Base-by-base conservation (phyloP, 345 rosid genomes). In the Ricinus communis region DNA sequence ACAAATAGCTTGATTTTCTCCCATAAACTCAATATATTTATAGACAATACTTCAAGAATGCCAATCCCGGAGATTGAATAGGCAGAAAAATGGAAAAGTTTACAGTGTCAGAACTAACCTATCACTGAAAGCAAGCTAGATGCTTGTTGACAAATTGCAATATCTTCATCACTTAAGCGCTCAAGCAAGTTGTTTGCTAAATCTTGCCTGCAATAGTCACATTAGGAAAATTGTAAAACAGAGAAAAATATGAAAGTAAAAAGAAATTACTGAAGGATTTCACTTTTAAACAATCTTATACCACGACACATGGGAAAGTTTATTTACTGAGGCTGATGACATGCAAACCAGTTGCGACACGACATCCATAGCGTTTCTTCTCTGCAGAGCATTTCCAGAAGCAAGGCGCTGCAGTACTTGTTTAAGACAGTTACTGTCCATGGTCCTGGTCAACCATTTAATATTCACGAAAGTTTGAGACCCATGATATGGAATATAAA, bases 341-440 rank as follows among this genome's bases (percentile, higher is more conserved):
- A 84, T 74, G 21, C 46, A 69, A 68, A 86, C 59, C 70, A 93
- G 72, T 65, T 90, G 87, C 22, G 91, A 88, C 77, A 93, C 76
- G 68, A 89, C 90, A 77, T 91, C 98, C 78, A 89, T 65, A 75
- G 96, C 83, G 74, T 93, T 93, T 82, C 79, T 84, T 80, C 88
- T 84, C 78, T 88, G 96, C 65, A 62, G 58, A 76, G 79, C 69
- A 74, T 81, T 87, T 78, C 87, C 89, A 65, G 88, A 82, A 73
- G 88, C 84, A 66, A 93, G 89, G 62, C 88, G 90, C 53, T 82
- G 74, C 52, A 91, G 75, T 80, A 91, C 85, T 82, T 89, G 90
- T 73, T 86, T 52, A 56, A 93, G 89, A 77, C 91, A 90, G 63
- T 64, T 77, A 83, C 67, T 72, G 73, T 84, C 86, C 41, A 75